Percentiles rank a stretch among this genome's conserved stretches.
phyloP scores from a whole-genome alignment of 2,329 filamentous ascomycete species.

The Fusarium tjaetaba region DNA sequence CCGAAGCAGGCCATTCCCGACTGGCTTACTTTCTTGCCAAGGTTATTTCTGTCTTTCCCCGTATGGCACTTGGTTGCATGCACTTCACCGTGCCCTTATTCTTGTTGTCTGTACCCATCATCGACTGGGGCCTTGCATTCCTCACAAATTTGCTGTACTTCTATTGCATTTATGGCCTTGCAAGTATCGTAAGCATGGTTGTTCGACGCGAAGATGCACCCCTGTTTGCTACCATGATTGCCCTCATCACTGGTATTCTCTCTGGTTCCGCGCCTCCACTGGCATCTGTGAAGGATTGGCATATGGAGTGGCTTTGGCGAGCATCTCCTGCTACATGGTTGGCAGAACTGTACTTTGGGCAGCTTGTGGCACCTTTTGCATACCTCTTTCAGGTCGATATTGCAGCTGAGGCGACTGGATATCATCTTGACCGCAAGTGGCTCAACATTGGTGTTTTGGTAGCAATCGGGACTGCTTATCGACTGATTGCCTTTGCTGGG shows the following conservation, averaged over 20 bases:
- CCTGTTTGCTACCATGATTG: conserved; percentile 63
- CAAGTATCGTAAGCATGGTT: conserved; percentile 63
- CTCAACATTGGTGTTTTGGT: conserved; percentile 57
- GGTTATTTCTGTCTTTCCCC: conserved; percentile 59
- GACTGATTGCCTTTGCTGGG: conserved; percentile 53
- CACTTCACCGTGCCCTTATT: conserved; percentile 65
- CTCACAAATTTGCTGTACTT: conserved; percentile 64
- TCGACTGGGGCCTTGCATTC: conserved; percentile 60
- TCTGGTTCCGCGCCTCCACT: conserved; percentile 64
- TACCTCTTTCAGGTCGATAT: conserved; percentile 62
- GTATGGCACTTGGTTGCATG: conserved; percentile 61
- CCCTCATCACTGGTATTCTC: conserved; percentile 63
- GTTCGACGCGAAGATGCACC: conserved; percentile 66
- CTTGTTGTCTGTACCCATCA: conserved; percentile 59
- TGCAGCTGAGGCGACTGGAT: conserved; percentile 57
- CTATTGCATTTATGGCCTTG: conserved; percentile 67
- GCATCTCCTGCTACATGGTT: conserved; percentile 64
- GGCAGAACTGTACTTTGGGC: conserved; percentile 64
- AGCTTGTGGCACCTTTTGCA: conserved; percentile 58
- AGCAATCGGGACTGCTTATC: conserved; percentile 56
- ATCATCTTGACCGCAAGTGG: conserved; percentile 55
- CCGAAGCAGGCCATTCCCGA: conserved; percentile 65
- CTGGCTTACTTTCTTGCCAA: conserved; percentile 67
- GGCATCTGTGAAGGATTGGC: conserved; percentile 59
- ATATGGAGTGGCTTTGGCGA: conserved; percentile 66